Evolutionary conservation across 768 basidiomycete species (phyloP).

Genomic region (Pleurotus sapidus): DNA sequence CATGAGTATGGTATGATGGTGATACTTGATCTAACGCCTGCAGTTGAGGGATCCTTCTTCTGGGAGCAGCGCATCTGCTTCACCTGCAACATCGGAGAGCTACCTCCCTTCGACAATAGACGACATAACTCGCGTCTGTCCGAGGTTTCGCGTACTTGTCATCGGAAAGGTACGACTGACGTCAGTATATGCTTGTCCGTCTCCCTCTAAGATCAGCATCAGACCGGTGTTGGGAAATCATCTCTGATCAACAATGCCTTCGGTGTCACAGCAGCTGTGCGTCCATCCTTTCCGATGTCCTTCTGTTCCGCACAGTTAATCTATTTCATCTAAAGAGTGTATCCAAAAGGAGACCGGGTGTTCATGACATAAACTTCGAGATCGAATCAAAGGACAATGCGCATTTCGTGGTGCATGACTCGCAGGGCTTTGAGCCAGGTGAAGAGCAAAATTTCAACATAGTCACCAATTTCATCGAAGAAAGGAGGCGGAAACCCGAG

Average conservation of each 20-base stretch:
- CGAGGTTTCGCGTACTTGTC: conserved; percentile 23
- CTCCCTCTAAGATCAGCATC: not conserved
- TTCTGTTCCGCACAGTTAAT: not conserved
- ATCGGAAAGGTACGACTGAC: conserved; percentile 22
- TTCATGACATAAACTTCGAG: conserved; percentile 23
- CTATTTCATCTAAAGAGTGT: conserved; percentile 12
- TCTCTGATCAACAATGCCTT: conserved; percentile 25
- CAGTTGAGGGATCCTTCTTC: not conserved
- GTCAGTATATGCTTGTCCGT: not conserved
- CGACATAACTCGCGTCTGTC: conserved; percentile 2
- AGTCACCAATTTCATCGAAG: conserved; percentile 21
- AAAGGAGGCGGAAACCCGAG: conserved; percentile 12
- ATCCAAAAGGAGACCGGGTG: conserved; percentile 16
- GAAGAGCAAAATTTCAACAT: conserved; percentile 20
- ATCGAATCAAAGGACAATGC: conserved; percentile 21
- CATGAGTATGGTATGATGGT: not conserved
- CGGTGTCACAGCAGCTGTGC: conserved; percentile 20
- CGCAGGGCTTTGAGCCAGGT: conserved; percentile 25
- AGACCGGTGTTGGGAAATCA: conserved; percentile 29
- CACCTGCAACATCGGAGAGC: not conserved
- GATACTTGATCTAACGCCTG: not conserved
- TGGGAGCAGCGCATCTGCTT: not conserved
- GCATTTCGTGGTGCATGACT: conserved; percentile 28
- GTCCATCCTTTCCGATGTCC: not conserved
- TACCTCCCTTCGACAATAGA: conserved; percentile 2